These are phyloP conservation scores for Ophiocordyceps robertsii DNA, from an alignment of 2,329 filamentous ascomycete genomes.

Conservation along the genomic window DNA sequence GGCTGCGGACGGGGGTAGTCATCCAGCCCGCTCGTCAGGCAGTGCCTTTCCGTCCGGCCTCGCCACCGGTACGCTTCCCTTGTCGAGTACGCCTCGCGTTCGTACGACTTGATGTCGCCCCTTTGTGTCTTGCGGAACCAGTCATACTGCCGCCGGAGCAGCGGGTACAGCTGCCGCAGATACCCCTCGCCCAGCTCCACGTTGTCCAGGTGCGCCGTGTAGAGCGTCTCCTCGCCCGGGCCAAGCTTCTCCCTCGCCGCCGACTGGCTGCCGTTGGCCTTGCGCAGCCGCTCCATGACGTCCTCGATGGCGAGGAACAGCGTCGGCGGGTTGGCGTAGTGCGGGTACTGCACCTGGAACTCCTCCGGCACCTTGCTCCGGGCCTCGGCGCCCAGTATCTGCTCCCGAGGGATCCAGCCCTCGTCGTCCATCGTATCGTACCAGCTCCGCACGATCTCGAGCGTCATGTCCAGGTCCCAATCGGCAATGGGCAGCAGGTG, in stretches of 20 bases:
- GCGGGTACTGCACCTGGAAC: slow-evolving; percentile 91
- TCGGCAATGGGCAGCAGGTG: slow-evolving; percentile 84
- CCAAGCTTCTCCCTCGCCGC: slow-evolving; percentile 29
- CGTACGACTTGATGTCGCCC: slow-evolving; percentile 83
- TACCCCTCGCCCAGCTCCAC: slow-evolving; percentile 55
- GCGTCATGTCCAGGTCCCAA: slow-evolving; percentile 81
- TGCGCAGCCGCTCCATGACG: slow-evolving; percentile 66
- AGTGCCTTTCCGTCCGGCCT: slow-evolving; percentile 73
- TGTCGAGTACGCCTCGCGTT: slow-evolving; percentile 74
- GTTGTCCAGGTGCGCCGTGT: slow-evolving; percentile 54
- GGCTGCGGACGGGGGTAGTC: slow-evolving; percentile 92
- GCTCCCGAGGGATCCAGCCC: slow-evolving; percentile 93
- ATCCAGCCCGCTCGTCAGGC: slow-evolving; percentile 86
- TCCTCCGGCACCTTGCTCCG: slow-evolving; percentile 87
- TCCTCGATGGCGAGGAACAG: slow-evolving; percentile 79
- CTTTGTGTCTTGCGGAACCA: slow-evolving; percentile 92
- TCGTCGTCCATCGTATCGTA: slow-evolving; percentile 92
- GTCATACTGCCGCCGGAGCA: slow-evolving; percentile 76
- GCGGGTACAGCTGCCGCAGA: slow-evolving; percentile 67
- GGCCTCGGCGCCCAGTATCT: slow-evolving; percentile 84
- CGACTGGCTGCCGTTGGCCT: slow-evolving; percentile 32
- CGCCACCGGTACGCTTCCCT: slow-evolving; percentile 94
- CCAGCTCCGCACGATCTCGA: slow-evolving; percentile 89
- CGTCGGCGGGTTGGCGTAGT: slow-evolving; percentile 94
- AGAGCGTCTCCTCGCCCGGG: slow-evolving; percentile 31